Evolutionary conservation across 768 basidiomycete genomes (phyloP).

Genomic region (Hydnomerulius pinastri): DNA sequence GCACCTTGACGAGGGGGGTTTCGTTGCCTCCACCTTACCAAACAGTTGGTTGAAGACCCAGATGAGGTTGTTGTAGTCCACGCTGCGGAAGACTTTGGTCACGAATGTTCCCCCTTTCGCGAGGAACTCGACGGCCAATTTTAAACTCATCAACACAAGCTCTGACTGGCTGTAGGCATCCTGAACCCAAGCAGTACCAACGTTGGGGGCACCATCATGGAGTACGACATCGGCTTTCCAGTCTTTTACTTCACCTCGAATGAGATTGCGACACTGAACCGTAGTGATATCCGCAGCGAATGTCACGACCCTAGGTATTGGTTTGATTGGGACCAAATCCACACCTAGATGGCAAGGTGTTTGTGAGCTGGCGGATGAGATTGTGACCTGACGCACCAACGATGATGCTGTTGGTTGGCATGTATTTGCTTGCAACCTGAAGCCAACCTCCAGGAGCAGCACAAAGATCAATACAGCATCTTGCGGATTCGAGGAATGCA

Average conservation of each 20-base stretch:
- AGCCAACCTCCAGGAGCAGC: slow-evolving; percentile 99
- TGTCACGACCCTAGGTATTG: slow-evolving; percentile 89
- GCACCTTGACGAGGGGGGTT: slow-evolving; percentile 95
- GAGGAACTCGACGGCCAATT: slow-evolving; percentile 94
- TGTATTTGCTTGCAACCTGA: slow-evolving; percentile 97
- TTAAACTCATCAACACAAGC: slow-evolving; percentile 92
- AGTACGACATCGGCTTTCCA: slow-evolving; percentile 99
- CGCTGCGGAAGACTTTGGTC: slow-evolving; percentile 97
- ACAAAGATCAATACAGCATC: slow-evolving; percentile 96
- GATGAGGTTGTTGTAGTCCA: slow-evolving; percentile 96
- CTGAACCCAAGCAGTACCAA: slow-evolving; percentile 98
- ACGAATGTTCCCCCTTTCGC: slow-evolving; percentile 93
- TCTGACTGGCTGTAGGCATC: slow-evolving; percentile 98
- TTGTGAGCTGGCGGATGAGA: slow-evolving; percentile 9
- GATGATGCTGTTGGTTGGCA: slow-evolving; percentile 91
- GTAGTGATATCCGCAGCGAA: slow-evolving; percentile 97
- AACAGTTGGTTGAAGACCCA: slow-evolving; percentile 99
- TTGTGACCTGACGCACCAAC: slow-evolving; percentile 58
- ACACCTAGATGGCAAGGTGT: slow-evolving; percentile 58
- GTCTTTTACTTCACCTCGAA: slow-evolving; percentile 89
- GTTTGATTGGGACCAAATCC: slow-evolving; percentile 94
- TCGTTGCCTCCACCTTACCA: slow-evolving; percentile 95
- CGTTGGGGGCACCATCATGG: slow-evolving; percentile 99
- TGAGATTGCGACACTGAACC: slow-evolving; percentile 80
- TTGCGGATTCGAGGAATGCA: slow-evolving; percentile 82